Percentiles rank a stretch among this genome's conserved stretches.
Conservation (phyloP, 1,139 yeast genomes). For the Geotrichum citri-aurantii region DNA sequence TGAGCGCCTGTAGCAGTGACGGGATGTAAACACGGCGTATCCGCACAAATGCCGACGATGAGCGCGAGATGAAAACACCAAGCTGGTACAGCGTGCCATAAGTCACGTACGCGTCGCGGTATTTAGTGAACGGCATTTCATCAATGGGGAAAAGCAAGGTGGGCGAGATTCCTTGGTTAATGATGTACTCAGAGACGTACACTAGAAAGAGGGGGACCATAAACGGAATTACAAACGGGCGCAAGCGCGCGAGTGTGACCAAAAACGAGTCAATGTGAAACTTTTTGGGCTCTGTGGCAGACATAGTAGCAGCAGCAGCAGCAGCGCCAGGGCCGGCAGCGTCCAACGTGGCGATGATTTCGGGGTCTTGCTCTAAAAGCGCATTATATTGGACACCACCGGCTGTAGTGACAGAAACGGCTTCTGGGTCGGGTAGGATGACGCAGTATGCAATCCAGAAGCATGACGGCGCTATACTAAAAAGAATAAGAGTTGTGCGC, state of each 20-base stretch:
- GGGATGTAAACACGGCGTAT: slow-evolving; percentile 55
- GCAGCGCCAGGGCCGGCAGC: neutral
- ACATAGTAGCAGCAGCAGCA: neutral
- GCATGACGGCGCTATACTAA: slow-evolving; percentile 44
- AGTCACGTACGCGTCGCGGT: slow-evolving; percentile 84
- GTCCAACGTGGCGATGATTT: neutral
- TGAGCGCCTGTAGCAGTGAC: slow-evolving; percentile 61
- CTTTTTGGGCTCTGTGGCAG: slow-evolving; percentile 6
- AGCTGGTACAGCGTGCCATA: slow-evolving; percentile 90
- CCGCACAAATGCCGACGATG: slow-evolving; percentile 65
- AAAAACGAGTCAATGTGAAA: slow-evolving; percentile 14
- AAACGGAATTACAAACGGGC: slow-evolving; percentile 56
- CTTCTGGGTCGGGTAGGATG: slow-evolving; percentile 34
- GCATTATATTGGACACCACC: slow-evolving; percentile 15
- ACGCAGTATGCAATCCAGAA: slow-evolving; percentile 37
- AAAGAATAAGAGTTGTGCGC: slow-evolving; percentile 42
- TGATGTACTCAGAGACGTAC: slow-evolving; percentile 78
- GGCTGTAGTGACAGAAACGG: neutral
- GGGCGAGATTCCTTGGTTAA: slow-evolving; percentile 89
- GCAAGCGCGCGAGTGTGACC: slow-evolving; percentile 40
- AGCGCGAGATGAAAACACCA: slow-evolving; percentile 87
- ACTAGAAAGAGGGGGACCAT: slow-evolving; percentile 82
- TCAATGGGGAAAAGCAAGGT: slow-evolving; percentile 73
- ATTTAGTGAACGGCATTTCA: slow-evolving; percentile 60
- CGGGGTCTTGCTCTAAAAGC: neutral